Evolutionary conservation across 768 basidiomycete species (phyloP).

Genomic region (Pholiota molesta): DNA sequence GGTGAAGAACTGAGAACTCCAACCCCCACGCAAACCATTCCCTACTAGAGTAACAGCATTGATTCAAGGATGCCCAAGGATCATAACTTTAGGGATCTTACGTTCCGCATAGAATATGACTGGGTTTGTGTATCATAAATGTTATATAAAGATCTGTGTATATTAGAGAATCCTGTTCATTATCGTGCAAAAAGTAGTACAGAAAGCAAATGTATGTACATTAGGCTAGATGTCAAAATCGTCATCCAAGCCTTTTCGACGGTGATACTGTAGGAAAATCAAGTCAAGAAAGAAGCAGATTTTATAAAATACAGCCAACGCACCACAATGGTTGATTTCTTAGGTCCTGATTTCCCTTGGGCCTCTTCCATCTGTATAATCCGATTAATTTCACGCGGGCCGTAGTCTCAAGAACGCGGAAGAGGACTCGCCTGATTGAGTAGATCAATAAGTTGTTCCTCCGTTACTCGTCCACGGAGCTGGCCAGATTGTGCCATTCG

Average conservation of each 20-base stretch:
- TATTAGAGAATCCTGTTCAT: neutral
- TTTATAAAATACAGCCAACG: conserved; percentile 4
- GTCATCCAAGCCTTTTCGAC: conserved; percentile 68
- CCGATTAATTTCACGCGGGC: neutral
- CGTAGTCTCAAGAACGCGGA: neutral
- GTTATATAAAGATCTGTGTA: neutral
- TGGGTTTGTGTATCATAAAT: neutral
- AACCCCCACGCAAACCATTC: neutral
- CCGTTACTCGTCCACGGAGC: conserved; percentile 73
- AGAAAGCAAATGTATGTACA: neutral
- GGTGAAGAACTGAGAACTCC: neutral
- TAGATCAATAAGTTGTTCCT: conserved; percentile 81
- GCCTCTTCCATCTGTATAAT: conserved; percentile 31
- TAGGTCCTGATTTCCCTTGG: conserved; percentile 48
- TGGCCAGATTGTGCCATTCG: conserved; percentile 88
- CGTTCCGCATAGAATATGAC: neutral
- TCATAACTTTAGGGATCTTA: neutral
- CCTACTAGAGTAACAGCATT: neutral
- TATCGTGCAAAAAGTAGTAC: neutral
- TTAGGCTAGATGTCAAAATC: conserved; percentile 50
- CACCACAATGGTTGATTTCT: conserved; percentile 65
- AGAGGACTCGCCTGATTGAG: conserved; percentile 75
- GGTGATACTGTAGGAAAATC: conserved; percentile 50
- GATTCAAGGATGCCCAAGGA: neutral
- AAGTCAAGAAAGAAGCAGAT: neutral